Conservation (phyloP, 805 yeast species). For the Maudiozyma saulgeensis region DNA sequence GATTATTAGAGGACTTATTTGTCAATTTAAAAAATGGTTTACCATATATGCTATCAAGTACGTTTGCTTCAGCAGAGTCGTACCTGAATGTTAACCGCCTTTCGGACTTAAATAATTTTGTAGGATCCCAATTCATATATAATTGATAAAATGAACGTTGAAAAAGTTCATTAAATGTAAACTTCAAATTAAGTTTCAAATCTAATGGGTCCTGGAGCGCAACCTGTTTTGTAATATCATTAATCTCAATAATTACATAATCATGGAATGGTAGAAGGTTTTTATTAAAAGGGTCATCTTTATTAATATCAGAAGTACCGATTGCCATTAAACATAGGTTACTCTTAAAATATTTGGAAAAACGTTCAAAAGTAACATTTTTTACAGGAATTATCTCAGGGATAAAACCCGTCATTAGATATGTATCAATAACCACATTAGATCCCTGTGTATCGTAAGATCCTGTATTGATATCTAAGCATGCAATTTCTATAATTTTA, state of each 20-base stretch:
- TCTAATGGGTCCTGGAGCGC: slow-evolving; percentile 37
- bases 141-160: slow-evolving; percentile 37
- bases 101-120: slow-evolving; percentile 15
- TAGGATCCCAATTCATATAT: slow-evolving; percentile 61
- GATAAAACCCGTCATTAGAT: slow-evolving; percentile 56
- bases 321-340: slow-evolving; percentile 42
- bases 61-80: slow-evolving; percentile 12
- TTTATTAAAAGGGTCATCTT: not conserved
- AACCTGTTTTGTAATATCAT: slow-evolving; percentile 13
- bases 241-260: slow-evolving; percentile 46
- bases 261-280: slow-evolving; percentile 50
- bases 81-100: slow-evolving; percentile 26
- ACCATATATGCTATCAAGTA: slow-evolving; percentile 15
- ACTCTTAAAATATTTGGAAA: slow-evolving; percentile 16
- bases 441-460: slow-evolving; percentile 67
- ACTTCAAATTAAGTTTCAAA: slow-evolving; percentile 1
- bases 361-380: slow-evolving; percentile 23
- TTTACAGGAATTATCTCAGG: slow-evolving; percentile 46
- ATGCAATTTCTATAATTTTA: slow-evolving; percentile 62
- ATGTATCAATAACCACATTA: slow-evolving; percentile 64
- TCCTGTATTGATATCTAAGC: slow-evolving; percentile 44
- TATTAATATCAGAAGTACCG: slow-evolving; percentile 40
- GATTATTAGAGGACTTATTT: slow-evolving; percentile 23
- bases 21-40: slow-evolving; percentile 38
- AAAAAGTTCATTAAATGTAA: slow-evolving; percentile 16